Percentiles rank a stretch among this genome's conserved stretches.
phyloP scores from a whole-genome alignment of 305 asterid genomes.

The Striga hermonthica region DNA sequence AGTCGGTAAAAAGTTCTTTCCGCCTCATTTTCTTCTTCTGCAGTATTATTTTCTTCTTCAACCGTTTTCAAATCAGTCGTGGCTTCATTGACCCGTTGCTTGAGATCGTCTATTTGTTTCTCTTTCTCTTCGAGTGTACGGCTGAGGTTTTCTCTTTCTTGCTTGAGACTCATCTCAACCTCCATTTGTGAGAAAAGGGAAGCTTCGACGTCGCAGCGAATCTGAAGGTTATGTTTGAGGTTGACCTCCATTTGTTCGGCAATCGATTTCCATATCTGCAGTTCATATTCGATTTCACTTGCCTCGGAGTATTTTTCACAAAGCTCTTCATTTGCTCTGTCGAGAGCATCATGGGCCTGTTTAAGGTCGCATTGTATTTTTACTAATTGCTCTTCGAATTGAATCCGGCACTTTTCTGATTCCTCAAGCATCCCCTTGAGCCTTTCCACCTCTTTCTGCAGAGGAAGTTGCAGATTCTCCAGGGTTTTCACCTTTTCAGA shows the following conservation, averaged over 20 bases:
- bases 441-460: slow-evolving; percentile 47
- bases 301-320: slow-evolving; percentile 58
- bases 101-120: slow-evolving; percentile 42
- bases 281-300: slow-evolving; percentile 65
- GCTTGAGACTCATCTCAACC: slow-evolving; percentile 59
- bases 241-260: slow-evolving; percentile 61
- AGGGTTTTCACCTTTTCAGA: slow-evolving; percentile 40
- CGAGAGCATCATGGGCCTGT: slow-evolving; percentile 51
- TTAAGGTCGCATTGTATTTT: slow-evolving; percentile 51
- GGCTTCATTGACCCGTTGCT: slow-evolving; percentile 36
- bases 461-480: slow-evolving; percentile 45
- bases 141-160: slow-evolving; percentile 54
- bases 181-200: slow-evolving; percentile 73
- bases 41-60: background rate
- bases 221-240: slow-evolving; percentile 49
- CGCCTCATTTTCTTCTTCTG: background rate
- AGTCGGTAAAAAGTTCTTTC: slow-evolving; percentile 46
- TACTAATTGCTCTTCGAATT: slow-evolving; percentile 46
- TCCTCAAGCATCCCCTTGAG: slow-evolving; percentile 44
- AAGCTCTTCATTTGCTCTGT: slow-evolving; percentile 63
- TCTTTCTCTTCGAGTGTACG: slow-evolving; percentile 57
- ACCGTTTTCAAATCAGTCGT: background rate
- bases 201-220: slow-evolving; percentile 77
- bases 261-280: slow-evolving; percentile 69
- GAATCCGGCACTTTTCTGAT: slow-evolving; percentile 34